Evolutionary conservation across 768 basidiomycete species (phyloP).

Genomic region (Termitomyces sp.): DNA sequence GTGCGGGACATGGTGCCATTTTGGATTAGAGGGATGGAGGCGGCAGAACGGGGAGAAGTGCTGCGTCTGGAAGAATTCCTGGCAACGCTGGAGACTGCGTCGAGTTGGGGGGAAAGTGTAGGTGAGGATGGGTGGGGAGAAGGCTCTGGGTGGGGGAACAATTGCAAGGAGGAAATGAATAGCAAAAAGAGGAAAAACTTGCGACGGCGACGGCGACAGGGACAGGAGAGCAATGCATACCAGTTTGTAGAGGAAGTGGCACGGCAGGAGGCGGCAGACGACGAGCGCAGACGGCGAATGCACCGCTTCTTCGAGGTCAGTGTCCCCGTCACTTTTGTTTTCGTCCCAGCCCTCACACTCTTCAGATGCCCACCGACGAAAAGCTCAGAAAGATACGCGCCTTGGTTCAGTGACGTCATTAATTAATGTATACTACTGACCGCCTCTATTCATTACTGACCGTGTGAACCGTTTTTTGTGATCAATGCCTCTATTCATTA

Average conservation of each 20-base stretch:
- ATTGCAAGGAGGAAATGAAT: too few species aligned
- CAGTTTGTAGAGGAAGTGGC: slow-evolving; percentile 45
- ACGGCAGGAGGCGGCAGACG: slow-evolving; percentile 28
- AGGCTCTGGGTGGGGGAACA: neutral
- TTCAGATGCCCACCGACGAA: slow-evolving; percentile 49
- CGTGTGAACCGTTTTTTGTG: slow-evolving; percentile 2
- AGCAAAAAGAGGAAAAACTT: neutral
- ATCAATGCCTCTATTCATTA: too few species aligned
- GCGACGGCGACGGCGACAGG: neutral
- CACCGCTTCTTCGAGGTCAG: slow-evolving; percentile 44
- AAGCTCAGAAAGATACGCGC: slow-evolving; percentile 44
- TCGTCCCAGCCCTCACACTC: neutral
- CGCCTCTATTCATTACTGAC: slow-evolving; percentile 2
- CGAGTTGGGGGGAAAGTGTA: slow-evolving; percentile 13
- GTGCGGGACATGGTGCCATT: slow-evolving; percentile 46
- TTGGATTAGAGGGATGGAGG: slow-evolving; percentile 44
- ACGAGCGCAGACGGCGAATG: slow-evolving; percentile 37
- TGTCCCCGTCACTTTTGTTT: neutral
- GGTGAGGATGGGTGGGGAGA: neutral
- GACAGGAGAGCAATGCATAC: slow-evolving; percentile 13
- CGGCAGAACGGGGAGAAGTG: slow-evolving; percentile 39
- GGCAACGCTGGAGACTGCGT: slow-evolving; percentile 18
- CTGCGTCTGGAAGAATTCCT: slow-evolving; percentile 40
- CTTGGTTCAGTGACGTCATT: slow-evolving; percentile 17
- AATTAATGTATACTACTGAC: neutral